Conservation (phyloP, 2,329 filamentous ascomycete species). For the Alternaria incomplexa region DNA sequence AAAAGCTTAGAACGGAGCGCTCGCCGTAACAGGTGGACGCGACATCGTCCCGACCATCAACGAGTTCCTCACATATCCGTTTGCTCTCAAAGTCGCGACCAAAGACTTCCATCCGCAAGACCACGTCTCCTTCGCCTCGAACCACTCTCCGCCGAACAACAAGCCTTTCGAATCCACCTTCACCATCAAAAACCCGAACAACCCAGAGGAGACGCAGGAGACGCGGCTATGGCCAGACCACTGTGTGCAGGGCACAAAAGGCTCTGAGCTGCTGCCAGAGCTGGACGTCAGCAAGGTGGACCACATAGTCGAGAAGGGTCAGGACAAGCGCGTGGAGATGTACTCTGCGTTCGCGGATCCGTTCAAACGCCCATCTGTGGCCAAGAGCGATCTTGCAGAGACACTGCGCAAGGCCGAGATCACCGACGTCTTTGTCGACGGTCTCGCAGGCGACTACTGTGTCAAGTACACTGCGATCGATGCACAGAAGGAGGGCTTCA, state of each 20-base stretch:
- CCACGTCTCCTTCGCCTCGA: constrained; percentile 88
- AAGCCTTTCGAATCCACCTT: constrained; percentile 70
- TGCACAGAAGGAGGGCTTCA: constrained; percentile 76
- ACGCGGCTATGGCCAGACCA: constrained; percentile 88
- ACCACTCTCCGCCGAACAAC: constrained; percentile 70
- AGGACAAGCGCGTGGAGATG: constrained; percentile 79
- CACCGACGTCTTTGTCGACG: constrained; percentile 84
- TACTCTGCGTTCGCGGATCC: constrained; percentile 90
- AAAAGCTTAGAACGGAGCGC: constrained; percentile 73
- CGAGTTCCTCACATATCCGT: constrained; percentile 72
- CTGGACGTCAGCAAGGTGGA: constrained; percentile 68
- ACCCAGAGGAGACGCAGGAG: constrained; percentile 66
- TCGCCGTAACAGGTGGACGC: constrained; percentile 79
- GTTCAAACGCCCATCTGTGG: constrained; percentile 67
- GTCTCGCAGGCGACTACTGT: constrained; percentile 88
- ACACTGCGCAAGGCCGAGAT: constrained; percentile 64
- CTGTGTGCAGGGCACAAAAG: constrained; percentile 77
- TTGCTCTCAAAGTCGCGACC: constrained; percentile 79
- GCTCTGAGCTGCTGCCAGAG: constrained; percentile 76
- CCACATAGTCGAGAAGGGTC: constrained; percentile 77
- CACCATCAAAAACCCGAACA: constrained; percentile 70
- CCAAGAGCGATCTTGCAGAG: constrained; percentile 66
- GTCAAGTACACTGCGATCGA: constrained; percentile 83
- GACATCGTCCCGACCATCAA: constrained; percentile 75
- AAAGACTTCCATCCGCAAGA: constrained; percentile 85